phyloP scores from a whole-genome alignment of 495 filamentous ascomycete species.

The Tuber magnatum region DNA sequence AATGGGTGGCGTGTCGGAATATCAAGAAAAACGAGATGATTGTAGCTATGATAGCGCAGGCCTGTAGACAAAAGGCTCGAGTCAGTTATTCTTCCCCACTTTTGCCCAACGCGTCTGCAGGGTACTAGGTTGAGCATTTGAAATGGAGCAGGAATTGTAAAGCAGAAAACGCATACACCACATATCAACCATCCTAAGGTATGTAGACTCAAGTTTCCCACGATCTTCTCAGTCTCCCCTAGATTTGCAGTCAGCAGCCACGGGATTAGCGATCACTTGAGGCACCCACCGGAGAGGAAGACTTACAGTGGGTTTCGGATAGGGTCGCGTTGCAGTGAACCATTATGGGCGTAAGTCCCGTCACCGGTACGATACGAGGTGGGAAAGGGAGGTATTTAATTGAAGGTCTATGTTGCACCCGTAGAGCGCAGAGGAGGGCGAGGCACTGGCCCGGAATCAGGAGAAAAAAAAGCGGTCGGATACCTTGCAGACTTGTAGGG shows the following conservation, averaged over 20 bases:
- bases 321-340: constrained; percentile 36
- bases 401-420: not conserved
- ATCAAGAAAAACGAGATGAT: constrained; percentile 59
- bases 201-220: constrained; percentile 33
- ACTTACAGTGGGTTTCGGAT: constrained; percentile 37
- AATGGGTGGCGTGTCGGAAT: constrained; percentile 70
- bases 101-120: constrained; percentile 32
- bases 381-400: not conserved
- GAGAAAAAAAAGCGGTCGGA: not conserved
- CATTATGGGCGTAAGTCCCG: constrained; percentile 13
- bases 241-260: constrained; percentile 7
- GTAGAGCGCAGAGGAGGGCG: not conserved
- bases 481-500: not conserved
- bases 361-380: not conserved
- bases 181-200: constrained; percentile 53
- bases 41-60: constrained; percentile 51
- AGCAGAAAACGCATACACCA: constrained; percentile 45
- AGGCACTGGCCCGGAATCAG: not conserved
- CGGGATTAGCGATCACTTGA: constrained; percentile 10
- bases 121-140: constrained; percentile 16
- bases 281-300: not conserved
- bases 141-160: not conserved
- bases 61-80: constrained; percentile 39
- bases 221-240: constrained; percentile 38
- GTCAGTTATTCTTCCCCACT: constrained; percentile 37